These are phyloP conservation scores for Chalara sp. DNA, from an alignment of 2,329 filamentous ascomycete genomes.

Conservation along the genomic window DNA sequence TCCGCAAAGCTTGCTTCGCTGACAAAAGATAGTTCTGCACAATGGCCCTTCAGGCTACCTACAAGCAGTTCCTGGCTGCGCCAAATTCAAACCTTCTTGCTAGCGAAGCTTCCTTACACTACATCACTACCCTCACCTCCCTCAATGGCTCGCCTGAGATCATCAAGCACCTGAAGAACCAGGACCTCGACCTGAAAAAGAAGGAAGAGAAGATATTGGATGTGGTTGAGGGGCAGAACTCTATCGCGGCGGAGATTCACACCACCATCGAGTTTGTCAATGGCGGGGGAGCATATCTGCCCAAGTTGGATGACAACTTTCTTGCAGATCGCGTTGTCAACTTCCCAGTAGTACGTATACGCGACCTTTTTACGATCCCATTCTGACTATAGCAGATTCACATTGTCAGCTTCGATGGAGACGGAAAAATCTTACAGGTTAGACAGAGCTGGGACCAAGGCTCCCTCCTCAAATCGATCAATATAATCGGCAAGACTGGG, in stretches of 20 bases:
- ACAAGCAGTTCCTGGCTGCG: slow-evolving; percentile 66
- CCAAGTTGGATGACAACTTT: slow-evolving; percentile 90
- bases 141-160: slow-evolving; percentile 68
- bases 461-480: slow-evolving; percentile 83
- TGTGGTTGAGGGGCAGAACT: slow-evolving; percentile 63
- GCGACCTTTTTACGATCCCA: neutral
- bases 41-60: slow-evolving; percentile 48
- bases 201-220: slow-evolving; percentile 73
- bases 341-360: slow-evolving; percentile 67
- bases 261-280: slow-evolving; percentile 75
- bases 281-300: slow-evolving; percentile 80
- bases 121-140: slow-evolving; percentile 80
- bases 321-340: slow-evolving; percentile 73
- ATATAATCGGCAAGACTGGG: slow-evolving; percentile 83
- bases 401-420: slow-evolving; percentile 74
- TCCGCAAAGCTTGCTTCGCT: too few relatives aligned
- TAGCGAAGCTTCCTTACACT: slow-evolving; percentile 66
- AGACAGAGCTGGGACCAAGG: slow-evolving; percentile 94
- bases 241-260: slow-evolving; percentile 71
- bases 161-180: slow-evolving; percentile 69
- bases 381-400: slow-evolving; percentile 55
- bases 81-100: slow-evolving; percentile 59
- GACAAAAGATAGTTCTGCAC: too few relatives aligned
- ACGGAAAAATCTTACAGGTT: slow-evolving; percentile 77
- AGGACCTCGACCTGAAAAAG: slow-evolving; percentile 72